phyloP scores from a whole-genome alignment of 2,329 filamentous ascomycete genomes.

The Colletotrichum kahawae region DNA sequence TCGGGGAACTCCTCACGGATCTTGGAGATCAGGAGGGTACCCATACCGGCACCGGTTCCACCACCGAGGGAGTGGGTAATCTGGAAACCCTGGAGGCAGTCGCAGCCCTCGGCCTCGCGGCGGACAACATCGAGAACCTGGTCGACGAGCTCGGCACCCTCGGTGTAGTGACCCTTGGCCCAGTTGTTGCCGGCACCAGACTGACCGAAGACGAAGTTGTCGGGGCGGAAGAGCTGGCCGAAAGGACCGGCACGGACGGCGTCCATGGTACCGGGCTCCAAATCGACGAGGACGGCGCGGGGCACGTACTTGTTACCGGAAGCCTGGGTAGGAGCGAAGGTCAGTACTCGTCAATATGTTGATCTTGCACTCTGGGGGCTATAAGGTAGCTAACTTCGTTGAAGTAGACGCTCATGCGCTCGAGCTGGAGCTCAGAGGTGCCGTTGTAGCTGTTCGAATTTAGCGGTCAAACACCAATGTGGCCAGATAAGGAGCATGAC shows the following conservation, averaged over 20 bases:
- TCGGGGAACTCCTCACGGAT: slow-evolving; percentile 99
- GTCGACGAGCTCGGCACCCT: slow-evolving; percentile 98
- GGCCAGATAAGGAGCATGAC: slow-evolving; percentile 40
- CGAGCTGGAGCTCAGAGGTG: slow-evolving; percentile 97
- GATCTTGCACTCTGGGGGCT: background rate
- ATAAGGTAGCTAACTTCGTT: slow-evolving; percentile 61
- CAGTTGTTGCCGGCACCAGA: slow-evolving; percentile 99
- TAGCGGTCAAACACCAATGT: slow-evolving; percentile 23
- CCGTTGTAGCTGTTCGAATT: slow-evolving; percentile 81
- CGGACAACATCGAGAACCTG: slow-evolving; percentile 98
- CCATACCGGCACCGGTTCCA: slow-evolving; percentile 99
- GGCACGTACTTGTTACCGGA: slow-evolving; percentile 99
- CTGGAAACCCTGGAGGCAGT: slow-evolving; percentile 99
- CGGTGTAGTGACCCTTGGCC: slow-evolving; percentile 99
- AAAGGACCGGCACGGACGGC: slow-evolving; percentile 98
- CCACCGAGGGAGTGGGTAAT: slow-evolving; percentile 99
- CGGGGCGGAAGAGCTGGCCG: slow-evolving; percentile 98
- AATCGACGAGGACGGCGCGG: slow-evolving; percentile 97
- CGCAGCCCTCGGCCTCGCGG: slow-evolving; percentile 97
- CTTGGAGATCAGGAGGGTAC: slow-evolving; percentile 99
- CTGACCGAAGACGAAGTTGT: slow-evolving; percentile 99
- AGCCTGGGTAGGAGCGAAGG: slow-evolving; percentile 59
- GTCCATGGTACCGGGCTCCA: slow-evolving; percentile 99
- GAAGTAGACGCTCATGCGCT: slow-evolving; percentile 99
- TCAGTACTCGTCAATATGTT: slow-evolving; percentile 14